A percentile compares a stretch with the other conserved stretches of the same genome.
Evolutionary conservation across 345 rosid genomes (phyloP).

Genomic region (Gynandropsis gynandra): DNA sequence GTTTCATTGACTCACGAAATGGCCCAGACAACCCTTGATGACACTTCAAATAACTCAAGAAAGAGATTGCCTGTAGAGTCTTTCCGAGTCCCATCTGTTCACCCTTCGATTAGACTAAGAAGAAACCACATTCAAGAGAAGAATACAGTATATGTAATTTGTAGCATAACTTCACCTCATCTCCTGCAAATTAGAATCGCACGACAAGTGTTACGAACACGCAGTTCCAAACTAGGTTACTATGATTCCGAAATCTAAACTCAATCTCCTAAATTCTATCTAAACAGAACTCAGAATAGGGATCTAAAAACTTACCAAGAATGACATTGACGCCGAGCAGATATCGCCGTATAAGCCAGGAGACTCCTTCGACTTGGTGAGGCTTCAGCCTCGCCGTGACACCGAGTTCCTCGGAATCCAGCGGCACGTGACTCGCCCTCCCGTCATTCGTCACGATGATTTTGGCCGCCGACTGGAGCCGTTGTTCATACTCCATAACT

Average conservation of each 20-base stretch:
- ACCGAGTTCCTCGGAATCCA: slow-evolving; percentile 37
- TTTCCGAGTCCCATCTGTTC: slow-evolving; percentile 90
- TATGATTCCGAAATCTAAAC: not conserved
- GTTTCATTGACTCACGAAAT: slow-evolving; percentile 49
- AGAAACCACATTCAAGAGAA: not conserved
- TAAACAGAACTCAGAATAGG: not conserved
- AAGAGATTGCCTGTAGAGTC: slow-evolving; percentile 77
- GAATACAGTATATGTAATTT: slow-evolving; percentile 10
- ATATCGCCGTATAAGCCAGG: slow-evolving; percentile 69
- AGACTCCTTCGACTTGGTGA: slow-evolving; percentile 72
- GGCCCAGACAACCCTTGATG: slow-evolving; percentile 45
- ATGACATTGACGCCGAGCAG: slow-evolving; percentile 68
- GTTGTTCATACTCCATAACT: slow-evolving; percentile 55
- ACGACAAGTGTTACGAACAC: slow-evolving; percentile 1
- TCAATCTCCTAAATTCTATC: not conserved
- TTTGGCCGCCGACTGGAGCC: slow-evolving; percentile 52
- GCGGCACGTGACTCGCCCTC: slow-evolving; percentile 15
- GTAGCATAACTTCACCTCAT: slow-evolving; percentile 42
- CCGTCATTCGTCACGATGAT: slow-evolving; percentile 37
- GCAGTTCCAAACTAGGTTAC: not conserved
- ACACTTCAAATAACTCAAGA: slow-evolving; percentile 70
- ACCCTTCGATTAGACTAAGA: slow-evolving; percentile 12
- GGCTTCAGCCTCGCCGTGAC: slow-evolving; percentile 59
- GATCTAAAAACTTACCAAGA: slow-evolving; percentile 38
- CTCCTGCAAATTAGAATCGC: slow-evolving; percentile 50